Conservation (phyloP, 768 basidiomycete genomes). For the Mrakia hoshinonis region DNA sequence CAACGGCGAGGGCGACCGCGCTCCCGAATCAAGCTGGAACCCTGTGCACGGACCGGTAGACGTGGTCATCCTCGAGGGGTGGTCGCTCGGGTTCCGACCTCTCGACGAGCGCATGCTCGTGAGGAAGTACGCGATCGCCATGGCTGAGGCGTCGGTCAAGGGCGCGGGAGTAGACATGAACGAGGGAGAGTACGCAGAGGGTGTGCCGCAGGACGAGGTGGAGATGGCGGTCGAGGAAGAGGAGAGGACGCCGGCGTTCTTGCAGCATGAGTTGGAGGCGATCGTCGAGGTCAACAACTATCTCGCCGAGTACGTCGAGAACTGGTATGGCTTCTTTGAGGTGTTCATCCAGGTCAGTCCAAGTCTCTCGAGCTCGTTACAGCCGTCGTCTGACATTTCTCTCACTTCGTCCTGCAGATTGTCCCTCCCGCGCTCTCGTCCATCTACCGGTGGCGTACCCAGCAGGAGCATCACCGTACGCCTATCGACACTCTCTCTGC, state of each 20-base stretch:
- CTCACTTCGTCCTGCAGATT: neutral
- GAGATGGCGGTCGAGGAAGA: conserved; percentile 1
- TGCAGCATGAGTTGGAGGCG: conserved; percentile 43
- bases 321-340: conserved; percentile 64
- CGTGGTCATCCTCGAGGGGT: conserved; percentile 87
- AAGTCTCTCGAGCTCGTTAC: neutral
- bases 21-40: conserved; percentile 43
- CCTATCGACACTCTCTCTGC: neutral
- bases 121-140: conserved; percentile 44
- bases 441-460: conserved; percentile 76
- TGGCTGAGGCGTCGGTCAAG: neutral
- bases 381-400: neutral
- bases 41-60: conserved; percentile 54
- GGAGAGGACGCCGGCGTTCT: conserved; percentile 21
- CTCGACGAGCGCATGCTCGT: conserved; percentile 50
- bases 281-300: conserved; percentile 57
- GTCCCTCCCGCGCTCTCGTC: conserved; percentile 36
- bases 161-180: conserved; percentile 1
- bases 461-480: conserved; percentile 61
- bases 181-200: neutral
- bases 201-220: neutral
- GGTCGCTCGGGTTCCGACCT: conserved; percentile 84
- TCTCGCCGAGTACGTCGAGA: conserved; percentile 51
- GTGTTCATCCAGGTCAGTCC: conserved; percentile 62
- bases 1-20: conserved; percentile 74